Base-by-base conservation (phyloP, 106 monocot genomes). In the Gastrodia elata region DNA sequence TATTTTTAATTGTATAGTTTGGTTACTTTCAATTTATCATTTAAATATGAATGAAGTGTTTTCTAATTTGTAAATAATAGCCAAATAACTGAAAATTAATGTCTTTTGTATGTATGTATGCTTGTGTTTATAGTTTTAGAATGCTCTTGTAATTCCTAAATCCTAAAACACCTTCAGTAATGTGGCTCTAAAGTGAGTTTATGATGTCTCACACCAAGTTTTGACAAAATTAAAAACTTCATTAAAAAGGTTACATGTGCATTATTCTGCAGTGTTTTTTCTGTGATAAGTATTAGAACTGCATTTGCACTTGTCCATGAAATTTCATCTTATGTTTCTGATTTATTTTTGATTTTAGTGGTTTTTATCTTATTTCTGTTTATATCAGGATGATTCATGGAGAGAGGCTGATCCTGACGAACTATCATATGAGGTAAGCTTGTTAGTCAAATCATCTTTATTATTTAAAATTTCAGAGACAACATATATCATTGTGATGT, bases 401-500 rank as follows among this genome's bases (percentile, higher is more conserved):
- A 77, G 83, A 78, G 92, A 96, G 73, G 87, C 90, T 78, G 96
- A 96, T 86, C 92, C 92, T 43, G 96, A 96, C 75, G 92, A 96
- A 72, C 82, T 88, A 41, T 92, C 96, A 27, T 96, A 96, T 76
- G 96, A 96, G 92, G 92, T 92, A 92, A 38, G 4, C 2, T 25
- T 1, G 5, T 48, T 39, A 1, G 8, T 65, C 6, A 5, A 1
- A 38, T 61, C 61, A 61, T 27, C n/a, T n/a, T 32, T 5, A 11
- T 13, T 61, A 61, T 13, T 61, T 32, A 61, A 61, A 32, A 3
- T 61, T 14, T 61, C 27, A 30, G 28, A 30, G 28, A 30, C 0
- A 30, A 61, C 30, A 32, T 32, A 30, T 61, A 30, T 8, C 20
- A 44, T n/a, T 22, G 15, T 18, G 24, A 34, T 52, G 22, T 43